Base-by-base conservation (phyloP, 768 basidiomycete genomes). In the Mycena haematopus region DNA sequence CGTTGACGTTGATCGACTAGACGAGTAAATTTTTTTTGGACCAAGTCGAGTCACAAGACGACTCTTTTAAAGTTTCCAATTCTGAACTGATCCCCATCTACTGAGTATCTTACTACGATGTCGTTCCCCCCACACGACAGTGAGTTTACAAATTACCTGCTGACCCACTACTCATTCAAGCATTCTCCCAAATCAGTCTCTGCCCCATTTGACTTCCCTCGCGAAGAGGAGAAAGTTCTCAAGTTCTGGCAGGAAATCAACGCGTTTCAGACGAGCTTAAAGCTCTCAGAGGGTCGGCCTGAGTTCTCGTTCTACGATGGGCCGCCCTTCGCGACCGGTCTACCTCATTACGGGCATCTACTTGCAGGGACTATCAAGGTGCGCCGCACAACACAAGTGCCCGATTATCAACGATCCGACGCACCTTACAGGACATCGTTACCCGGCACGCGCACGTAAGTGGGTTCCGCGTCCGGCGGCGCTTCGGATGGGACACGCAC, bases 401-500 rank as follows among this genome's bases (percentile, higher is more conserved):
- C 13, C 56, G 55, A 54, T 69, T 60, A n/a, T 40, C 52, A n/a
- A 63, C 44, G 36, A 64, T 66, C 60, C 52, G 59, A 36, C 47
- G 35, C 63, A 51, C 35, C 56, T 35, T n/a, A 29, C 72, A 99
- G 96, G 96, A 99, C 74, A 96, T 99, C 71, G 94, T 99, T 58
- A 99, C 96, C 45, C 87, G 96, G 56, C 95, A 97, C 77, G 96
- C 96, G 2, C 91, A 94, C 74, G 89, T 93, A 54, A 95, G 91
- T 57, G 96, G 96, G 7, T 89, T 87, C 76, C 91, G 98, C 72
- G 96, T 99, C 69, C 85, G 89, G 59, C 89, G 96, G 61, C 87
- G 96, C 55, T 99, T 99, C 74, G 96, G 96, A 56, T 99, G 96
- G 96, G 96, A 99, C 77, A 98, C 96, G 6, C 96, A 99, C 78